Base-by-base conservation (phyloP, 2,329 filamentous ascomycete genomes). In the Fusarium aywerte region DNA sequence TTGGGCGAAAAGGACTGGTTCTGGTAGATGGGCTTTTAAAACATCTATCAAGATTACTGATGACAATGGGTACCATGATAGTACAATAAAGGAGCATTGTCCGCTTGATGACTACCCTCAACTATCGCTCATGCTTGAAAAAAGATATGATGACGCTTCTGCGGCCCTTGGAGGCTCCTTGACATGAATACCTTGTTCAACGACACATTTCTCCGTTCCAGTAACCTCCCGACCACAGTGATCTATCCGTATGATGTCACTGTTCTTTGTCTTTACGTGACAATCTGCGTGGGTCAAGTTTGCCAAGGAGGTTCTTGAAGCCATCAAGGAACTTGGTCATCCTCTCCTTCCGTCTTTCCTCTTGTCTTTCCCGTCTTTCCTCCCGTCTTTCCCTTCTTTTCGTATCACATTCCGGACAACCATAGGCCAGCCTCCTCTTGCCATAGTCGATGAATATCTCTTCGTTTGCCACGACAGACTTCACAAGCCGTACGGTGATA, bases 1-100 rank as follows among this genome's bases (percentile, higher is more conserved):
- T 82, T 62, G 78, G 84, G 84, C 83, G 83, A 86, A 86, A 85
- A 81, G 83, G 80, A 81, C 80, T 81, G 82, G 82, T 82, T 83
- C 81, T 84, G 80, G 79, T 83, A 81, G 81, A 80, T 75, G 77
- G 77, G 75, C 75, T 43, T 18, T 43, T 43, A 76, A 76, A 75
- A 73, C 76, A 76, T 78, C 78, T 79, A 79, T 76, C 78, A 78
- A 81, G 76, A 77, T 79, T 77, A 77, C 75, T 80, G 77, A 81
- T 78, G 79, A 78, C 77, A 78, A 79, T 76, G 76, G 74, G 76
- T 79, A 80, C 78, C 75, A 81, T 76, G 76, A 79, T 78, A 80
- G 78, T 79, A 78, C 76, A 79, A 79, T 75, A 77, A 77, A 76
- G 74, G 75, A 76, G 75, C 77, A 77, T 76, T 78, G 76, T 78